phyloP scores from a whole-genome alignment of 176 grass and related monocot species.

The Bonia amplexicaulis region DNA sequence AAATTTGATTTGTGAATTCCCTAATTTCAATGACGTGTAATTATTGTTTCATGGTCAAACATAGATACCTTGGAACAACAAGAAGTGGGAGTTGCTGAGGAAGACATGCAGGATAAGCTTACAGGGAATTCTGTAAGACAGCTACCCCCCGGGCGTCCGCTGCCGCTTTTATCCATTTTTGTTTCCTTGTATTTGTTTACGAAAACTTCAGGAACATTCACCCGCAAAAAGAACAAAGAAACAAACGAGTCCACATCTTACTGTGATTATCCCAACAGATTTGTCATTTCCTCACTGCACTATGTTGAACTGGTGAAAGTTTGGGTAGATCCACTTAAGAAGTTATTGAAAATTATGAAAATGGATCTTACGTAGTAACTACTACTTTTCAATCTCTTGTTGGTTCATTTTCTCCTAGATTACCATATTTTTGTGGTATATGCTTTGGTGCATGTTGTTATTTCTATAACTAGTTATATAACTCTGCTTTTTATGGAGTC shows the following conservation, averaged over 20 bases:
- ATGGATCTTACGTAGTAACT: not conserved
- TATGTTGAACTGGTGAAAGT: not conserved
- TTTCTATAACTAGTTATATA: constrained; percentile 21
- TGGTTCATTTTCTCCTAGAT: not conserved
- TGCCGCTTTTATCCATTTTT: not conserved
- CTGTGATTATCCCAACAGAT: not conserved
- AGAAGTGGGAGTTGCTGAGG: constrained; percentile 36
- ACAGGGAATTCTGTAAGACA: constrained; percentile 42
- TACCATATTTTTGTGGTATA: constrained; percentile 12
- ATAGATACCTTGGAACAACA: constrained; percentile 28
- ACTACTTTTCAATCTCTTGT: not conserved
- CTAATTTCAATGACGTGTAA: not conserved
- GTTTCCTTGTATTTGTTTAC: not conserved
- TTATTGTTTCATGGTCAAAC: constrained; percentile 1
- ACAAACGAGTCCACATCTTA: not conserved
- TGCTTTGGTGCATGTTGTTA: not conserved
- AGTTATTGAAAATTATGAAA: constrained; percentile 6
- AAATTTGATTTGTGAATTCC: constrained; percentile 5
- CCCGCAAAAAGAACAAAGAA: not conserved
- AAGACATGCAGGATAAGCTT: constrained; percentile 40
- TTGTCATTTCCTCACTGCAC: not conserved
- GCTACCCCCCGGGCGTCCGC: not conserved
- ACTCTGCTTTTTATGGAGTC: constrained; percentile 14
- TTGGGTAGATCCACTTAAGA: not conserved
- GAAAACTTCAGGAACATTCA: not conserved